Percentiles rank a stretch among this genome's conserved stretches.
Conservation (phyloP, 768 basidiomycete genomes). For the Symmetrospora coprosmae region DNA sequence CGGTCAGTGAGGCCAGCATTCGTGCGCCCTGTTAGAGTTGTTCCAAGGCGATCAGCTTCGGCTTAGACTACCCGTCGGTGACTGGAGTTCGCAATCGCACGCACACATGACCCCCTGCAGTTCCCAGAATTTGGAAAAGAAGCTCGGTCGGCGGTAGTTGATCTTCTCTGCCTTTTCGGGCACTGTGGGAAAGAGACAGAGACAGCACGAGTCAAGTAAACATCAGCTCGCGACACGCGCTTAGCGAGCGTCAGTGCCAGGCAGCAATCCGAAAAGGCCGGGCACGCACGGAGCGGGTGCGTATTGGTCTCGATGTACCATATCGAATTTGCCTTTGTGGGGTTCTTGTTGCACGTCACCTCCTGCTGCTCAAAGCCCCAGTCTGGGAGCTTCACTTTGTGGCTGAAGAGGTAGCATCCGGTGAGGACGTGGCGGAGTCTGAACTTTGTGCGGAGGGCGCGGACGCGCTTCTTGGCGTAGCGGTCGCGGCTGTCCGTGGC, state of each 20-base stretch:
- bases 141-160: conserved; percentile 80
- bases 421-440: conserved; percentile 67
- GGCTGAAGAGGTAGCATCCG: conserved; percentile 92
- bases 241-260: too few relatives aligned
- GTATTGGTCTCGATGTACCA: conserved; percentile 84
- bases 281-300: conserved; percentile 54
- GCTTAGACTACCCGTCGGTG: too few relatives aligned
- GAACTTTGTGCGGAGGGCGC: conserved; percentile 69
- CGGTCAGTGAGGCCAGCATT: conserved; percentile 91
- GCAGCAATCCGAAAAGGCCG: too few relatives aligned
- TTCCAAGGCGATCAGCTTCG: background rate
- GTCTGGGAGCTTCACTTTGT: conserved; percentile 92
- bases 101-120: conserved; percentile 54
- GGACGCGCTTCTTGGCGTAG: conserved; percentile 54
- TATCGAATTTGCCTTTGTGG: conserved; percentile 68
- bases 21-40: conserved; percentile 76
- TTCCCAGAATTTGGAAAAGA: conserved; percentile 79
- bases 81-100: too few relatives aligned
- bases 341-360: conserved; percentile 98
- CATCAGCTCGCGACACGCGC: too few relatives aligned
- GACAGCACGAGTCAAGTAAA: too few relatives aligned
- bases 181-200: conserved; percentile 43
- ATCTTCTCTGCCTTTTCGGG: conserved; percentile 58
- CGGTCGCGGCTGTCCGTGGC: conserved; percentile 46
- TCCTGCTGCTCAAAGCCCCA: conserved; percentile 99